Evolutionary conservation across 2,329 filamentous ascomycete species (phyloP), one percentile per base, ranked within the genome.

Genomic region (Colletotrichum shisoi): DNA sequence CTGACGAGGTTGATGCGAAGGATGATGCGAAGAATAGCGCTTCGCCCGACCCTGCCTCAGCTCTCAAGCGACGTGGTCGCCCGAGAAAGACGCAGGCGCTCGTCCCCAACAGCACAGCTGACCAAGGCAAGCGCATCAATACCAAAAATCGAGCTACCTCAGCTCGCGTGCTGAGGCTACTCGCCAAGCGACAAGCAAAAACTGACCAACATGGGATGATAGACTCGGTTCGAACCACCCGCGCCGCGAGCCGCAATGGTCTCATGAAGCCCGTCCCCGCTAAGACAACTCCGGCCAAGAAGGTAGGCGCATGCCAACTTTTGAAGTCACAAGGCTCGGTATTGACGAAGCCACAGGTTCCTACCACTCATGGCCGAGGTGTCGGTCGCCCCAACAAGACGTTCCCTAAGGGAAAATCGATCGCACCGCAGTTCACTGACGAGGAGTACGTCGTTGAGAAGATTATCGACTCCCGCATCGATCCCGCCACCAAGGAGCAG

Each of bases 391-490:
- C 34, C 4, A 68, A 60, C 13, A 68, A 60, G 40, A 52, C 44
- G 1, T 19, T 31, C n/a, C 3, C 6, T 21, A 51, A 17, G 17
- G 34, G 48, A 4, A 12, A 19, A 2, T n/a, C 42, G 21, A 15
- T 7, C 24, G 11, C n/a, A 31, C 49, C 19, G 7, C 31, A 19
- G 45, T 59, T 27, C 3, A 61, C 71, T 7, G 69, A 71, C 13
- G 71, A 73, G 3, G 78, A 81, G 63, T 86, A 78, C 73, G 79
- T 82, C 59, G 82, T 86, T 0, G 84, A 87, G 71, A 71, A 73
- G 3, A 82, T 86, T 39, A 57, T 84, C 12, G 78, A 79, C 19
- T 77, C 77, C 0, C 74, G 71, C 4, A 74, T 83, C 44, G 78
- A 82, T 46, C 71, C 71, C 7, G 72, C 74, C 5, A 79, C 77